A percentile compares a stretch with the other conserved stretches of the same genome.
Evolutionary conservation across 1,284 basidiomycete genomes (phyloP).

Genomic region (Tylopilus sp.): DNA sequence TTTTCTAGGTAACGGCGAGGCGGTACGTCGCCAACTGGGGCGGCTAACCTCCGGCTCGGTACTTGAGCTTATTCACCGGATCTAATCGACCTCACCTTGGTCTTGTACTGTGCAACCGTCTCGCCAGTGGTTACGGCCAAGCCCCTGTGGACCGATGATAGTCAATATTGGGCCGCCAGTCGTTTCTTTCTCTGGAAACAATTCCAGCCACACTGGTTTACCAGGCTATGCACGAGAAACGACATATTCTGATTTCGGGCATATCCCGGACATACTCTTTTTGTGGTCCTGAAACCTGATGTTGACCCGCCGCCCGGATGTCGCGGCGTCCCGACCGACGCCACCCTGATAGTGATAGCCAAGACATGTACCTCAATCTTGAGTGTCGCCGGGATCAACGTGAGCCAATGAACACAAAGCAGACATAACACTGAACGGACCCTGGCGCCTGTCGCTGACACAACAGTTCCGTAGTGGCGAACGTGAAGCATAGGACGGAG

Average conservation of each 20-base stretch:
- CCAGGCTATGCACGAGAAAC: not conserved
- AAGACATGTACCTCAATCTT: constrained; percentile 3
- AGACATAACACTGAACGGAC: not conserved
- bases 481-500: not conserved
- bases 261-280: constrained; percentile 4
- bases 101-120: not conserved
- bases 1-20: constrained; percentile 13
- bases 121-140: not conserved
- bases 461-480: not conserved
- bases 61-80: constrained; percentile 12
- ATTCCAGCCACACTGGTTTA: too few relatives aligned
- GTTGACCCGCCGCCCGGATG: constrained; percentile 2
- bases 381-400: not conserved
- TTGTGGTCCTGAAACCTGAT: constrained; percentile 13
- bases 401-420: not conserved
- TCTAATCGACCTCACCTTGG: not conserved
- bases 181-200: not conserved
- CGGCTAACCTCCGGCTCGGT: constrained; percentile 11
- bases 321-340: not conserved
- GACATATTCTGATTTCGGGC: not conserved
- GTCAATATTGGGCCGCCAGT: not conserved
- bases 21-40: constrained; percentile 15
- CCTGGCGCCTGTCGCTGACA: not conserved
- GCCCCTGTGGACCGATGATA: not conserved
- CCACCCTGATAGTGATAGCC: constrained; percentile 1